A percentile compares a stretch with the other conserved stretches of the same genome.
These are phyloP conservation scores for Eucalyptus viminalis DNA, from an alignment of 345 rosid species.

Conservation along the genomic window DNA sequence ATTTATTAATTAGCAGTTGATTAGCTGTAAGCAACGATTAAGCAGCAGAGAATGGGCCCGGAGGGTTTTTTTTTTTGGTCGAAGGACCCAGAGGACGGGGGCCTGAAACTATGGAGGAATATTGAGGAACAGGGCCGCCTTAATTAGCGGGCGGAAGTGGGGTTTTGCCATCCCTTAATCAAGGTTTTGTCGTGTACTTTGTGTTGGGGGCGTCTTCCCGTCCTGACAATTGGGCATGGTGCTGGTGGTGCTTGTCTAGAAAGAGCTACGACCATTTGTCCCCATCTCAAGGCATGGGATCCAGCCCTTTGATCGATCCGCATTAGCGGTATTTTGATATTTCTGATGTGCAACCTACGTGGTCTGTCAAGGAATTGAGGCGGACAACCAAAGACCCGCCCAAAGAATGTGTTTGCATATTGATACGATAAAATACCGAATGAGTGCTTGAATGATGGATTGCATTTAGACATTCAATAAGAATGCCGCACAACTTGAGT, in stretches of 20 bases:
- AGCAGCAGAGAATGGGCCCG: background rate
- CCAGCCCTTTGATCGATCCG: background rate
- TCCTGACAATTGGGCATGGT: background rate
- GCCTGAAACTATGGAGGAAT: background rate
- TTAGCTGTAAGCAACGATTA: background rate
- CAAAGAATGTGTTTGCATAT: background rate
- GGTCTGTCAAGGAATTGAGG: background rate
- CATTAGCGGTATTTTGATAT: background rate
- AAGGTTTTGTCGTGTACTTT: background rate
- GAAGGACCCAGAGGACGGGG: no score
- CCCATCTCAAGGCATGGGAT: background rate
- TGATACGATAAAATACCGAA: background rate
- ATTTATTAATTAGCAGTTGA: background rate
- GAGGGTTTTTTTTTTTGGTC: background rate
- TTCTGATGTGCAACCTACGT: background rate
- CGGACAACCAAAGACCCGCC: background rate
- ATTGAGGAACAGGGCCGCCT: background rate
- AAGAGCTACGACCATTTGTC: background rate
- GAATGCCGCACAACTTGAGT: background rate
- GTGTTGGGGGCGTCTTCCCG: background rate
- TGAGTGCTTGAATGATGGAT: background rate
- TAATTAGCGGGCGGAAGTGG: background rate
- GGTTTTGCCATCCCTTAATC: background rate
- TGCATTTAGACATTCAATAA: background rate
- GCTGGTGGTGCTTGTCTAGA: background rate